Base-by-base conservation (phyloP, 2,329 filamentous ascomycete species). In the Diaporthe helianthi region DNA sequence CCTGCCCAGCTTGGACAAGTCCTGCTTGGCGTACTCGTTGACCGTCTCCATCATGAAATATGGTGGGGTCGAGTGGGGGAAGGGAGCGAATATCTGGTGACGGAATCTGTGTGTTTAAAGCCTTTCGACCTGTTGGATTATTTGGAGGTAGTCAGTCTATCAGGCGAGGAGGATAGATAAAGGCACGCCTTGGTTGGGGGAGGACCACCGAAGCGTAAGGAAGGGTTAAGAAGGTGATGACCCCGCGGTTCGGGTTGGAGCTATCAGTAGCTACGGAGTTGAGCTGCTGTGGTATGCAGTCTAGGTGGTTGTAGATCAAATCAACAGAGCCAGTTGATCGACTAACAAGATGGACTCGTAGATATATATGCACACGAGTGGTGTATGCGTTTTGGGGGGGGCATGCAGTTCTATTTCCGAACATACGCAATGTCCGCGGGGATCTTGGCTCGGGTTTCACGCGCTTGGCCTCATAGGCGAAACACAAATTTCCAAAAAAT, bases 1-100 rank as follows among this genome's bases (percentile, higher is more conserved):
- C 81, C 87, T 60, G 74, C 71, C 70, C 80, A 79, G 79, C 46
- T 76, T 69, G 61, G 72, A 69, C 67, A 73, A 60, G 44, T 72
- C 76, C 46, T 77, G 75, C 52, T 76, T 75, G 44, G 72, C 73
- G 46, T 77, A 74, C 60, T 79, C 78, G 65, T 75, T 77, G 60
- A 77, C 75, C 33, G 76, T 75, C 71, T 78, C 76, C 81, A 82
- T 81, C 69, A 10, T 22, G n/a, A 17, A 8, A 15, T n/a, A 3
- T 3, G 12, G n/a, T 7, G 19, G 13, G 52, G n/a, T 36, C 22
- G 7, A 9, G 54, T 26, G 15, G n/a, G 55, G 54, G 24, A n/a
- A 44, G 55, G 55, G 19, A 38, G 15, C 26, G 24, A 26, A 19
- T 41, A 9, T 31, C 29, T 38, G 55, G 8, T 3, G n/a, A n/a